phyloP scores from a whole-genome alignment of 2,329 filamentous ascomycete genomes.

The Aspergillus aculeatinus region DNA sequence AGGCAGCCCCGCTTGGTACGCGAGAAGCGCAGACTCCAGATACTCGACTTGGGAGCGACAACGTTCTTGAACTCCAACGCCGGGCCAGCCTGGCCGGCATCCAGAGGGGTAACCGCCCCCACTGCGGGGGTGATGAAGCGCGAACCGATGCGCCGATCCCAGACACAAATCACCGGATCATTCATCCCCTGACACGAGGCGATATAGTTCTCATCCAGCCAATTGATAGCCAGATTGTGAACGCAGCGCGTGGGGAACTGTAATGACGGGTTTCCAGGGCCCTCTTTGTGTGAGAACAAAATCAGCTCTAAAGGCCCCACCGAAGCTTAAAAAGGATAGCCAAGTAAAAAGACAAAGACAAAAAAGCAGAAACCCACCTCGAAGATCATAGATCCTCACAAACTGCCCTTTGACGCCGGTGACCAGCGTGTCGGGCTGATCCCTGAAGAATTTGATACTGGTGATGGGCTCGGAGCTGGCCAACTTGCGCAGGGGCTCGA shows the following conservation, averaged over 20 bases:
- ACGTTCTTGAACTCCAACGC: slow-evolving; percentile 59
- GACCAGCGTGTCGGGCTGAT: slow-evolving; percentile 60
- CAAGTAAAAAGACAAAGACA: slow-evolving; percentile 1
- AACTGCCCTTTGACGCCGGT: slow-evolving; percentile 61
- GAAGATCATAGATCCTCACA: slow-evolving; percentile 61
- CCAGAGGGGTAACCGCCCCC: slow-evolving; percentile 29
- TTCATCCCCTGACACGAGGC: slow-evolving; percentile 56
- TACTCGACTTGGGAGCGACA: slow-evolving; percentile 52
- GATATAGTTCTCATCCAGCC: slow-evolving; percentile 64
- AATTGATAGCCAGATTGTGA: slow-evolving; percentile 64
- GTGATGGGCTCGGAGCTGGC: slow-evolving; percentile 63
- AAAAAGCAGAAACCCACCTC: slow-evolving; percentile 46
- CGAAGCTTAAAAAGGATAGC: neutral
- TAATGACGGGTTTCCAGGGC: slow-evolving; percentile 42
- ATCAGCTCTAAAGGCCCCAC: neutral
- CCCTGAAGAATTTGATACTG: slow-evolving; percentile 63
- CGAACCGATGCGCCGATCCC: slow-evolving; percentile 57
- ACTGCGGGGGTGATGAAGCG: slow-evolving; percentile 38
- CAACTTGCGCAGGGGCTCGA: slow-evolving; percentile 57
- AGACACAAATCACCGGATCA: slow-evolving; percentile 60
- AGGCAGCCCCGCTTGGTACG: slow-evolving; percentile 58
- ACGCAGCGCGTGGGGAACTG: slow-evolving; percentile 59
- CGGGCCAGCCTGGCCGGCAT: slow-evolving; percentile 44
- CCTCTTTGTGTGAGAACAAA: slow-evolving; percentile 26
- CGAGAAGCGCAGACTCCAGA: slow-evolving; percentile 64